These are phyloP conservation scores for Coleophoma eucalyptorum DNA, from an alignment of 2,329 filamentous ascomycete genomes.

Conservation along the genomic window DNA sequence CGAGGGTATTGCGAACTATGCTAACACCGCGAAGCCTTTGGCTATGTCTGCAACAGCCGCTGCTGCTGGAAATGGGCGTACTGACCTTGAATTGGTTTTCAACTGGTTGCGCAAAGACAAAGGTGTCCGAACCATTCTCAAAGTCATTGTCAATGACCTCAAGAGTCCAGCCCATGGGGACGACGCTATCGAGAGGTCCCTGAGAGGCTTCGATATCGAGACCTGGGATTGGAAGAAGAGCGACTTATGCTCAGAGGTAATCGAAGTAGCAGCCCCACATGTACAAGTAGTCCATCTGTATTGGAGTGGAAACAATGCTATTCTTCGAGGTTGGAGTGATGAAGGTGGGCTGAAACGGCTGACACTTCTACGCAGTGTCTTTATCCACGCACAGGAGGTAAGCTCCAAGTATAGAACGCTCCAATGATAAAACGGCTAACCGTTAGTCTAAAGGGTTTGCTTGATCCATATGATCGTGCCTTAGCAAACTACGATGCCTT, in stretches of 20 bases:
- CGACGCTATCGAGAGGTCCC: slow-evolving; percentile 22
- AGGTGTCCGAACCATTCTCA: slow-evolving; percentile 21
- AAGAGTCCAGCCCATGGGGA: slow-evolving; percentile 20
- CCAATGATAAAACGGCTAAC: too few species aligned
- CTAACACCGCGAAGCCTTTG: too few species aligned
- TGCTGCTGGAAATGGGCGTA: slow-evolving; percentile 6
- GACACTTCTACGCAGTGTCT: too few species aligned
- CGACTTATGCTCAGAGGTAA: slow-evolving; percentile 23
- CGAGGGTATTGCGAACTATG: too few species aligned
- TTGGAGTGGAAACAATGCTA: slow-evolving; percentile 29
- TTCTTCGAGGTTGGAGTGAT: slow-evolving; percentile 29
- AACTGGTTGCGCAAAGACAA: slow-evolving; percentile 20
- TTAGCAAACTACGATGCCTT: too few species aligned
- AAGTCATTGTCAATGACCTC: slow-evolving; percentile 23
- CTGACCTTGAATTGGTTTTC: slow-evolving; percentile 23
- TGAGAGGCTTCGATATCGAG: slow-evolving; percentile 23
- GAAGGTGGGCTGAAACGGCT: slow-evolving; percentile 14
- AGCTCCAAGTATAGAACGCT: too few species aligned
- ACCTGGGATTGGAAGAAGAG: slow-evolving; percentile 26
- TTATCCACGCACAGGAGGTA: too few species aligned
- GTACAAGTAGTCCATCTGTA: slow-evolving; percentile 23
- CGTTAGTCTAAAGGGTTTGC: too few species aligned
- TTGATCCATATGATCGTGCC: too few species aligned
- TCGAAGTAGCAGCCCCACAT: slow-evolving; percentile 12
- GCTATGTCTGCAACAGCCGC: too few species aligned